Evolutionary conservation across 768 basidiomycete genomes (phyloP).

Genomic region (Goffeauzyma gilvescens): DNA sequence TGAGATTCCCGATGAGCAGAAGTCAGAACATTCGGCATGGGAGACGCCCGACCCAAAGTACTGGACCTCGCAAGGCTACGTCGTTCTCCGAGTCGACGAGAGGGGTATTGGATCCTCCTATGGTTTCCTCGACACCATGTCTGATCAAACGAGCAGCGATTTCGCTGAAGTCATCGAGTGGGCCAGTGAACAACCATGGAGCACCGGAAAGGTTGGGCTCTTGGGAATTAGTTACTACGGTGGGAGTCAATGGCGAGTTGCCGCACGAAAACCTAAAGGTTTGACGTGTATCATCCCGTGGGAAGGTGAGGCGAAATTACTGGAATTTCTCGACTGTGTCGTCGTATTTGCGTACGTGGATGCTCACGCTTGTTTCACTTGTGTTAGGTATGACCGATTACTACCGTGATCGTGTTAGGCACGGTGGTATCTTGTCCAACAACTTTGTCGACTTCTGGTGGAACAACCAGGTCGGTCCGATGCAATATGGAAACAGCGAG

Average conservation of each 20-base stretch:
- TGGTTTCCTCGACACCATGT: slow-evolving; percentile 20
- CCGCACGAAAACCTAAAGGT: slow-evolving; percentile 15
- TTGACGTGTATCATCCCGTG: slow-evolving; percentile 16
- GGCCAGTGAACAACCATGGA: slow-evolving; percentile 21
- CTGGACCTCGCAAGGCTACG: slow-evolving; percentile 22
- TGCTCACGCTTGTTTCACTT: background rate
- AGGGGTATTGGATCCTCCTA: slow-evolving; percentile 17
- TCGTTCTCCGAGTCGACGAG: slow-evolving; percentile 22
- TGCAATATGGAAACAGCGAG: slow-evolving; percentile 14
- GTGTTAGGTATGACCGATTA: slow-evolving; percentile 13
- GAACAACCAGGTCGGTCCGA: slow-evolving; percentile 13
- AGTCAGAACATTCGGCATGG: slow-evolving; percentile 16
- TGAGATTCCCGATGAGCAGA: slow-evolving; percentile 17
- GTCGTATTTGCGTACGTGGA: too few relatives aligned
- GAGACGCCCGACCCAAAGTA: slow-evolving; percentile 19
- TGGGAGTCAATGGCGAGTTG: slow-evolving; percentile 19
- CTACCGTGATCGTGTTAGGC: slow-evolving; percentile 17
- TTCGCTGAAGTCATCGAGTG: slow-evolving; percentile 24
- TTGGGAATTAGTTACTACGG: slow-evolving; percentile 20
- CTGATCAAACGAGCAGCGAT: slow-evolving; percentile 16
- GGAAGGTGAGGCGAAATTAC: slow-evolving; percentile 16
- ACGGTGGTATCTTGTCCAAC: slow-evolving; percentile 17
- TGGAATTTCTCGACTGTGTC: too few relatives aligned
- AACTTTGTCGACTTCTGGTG: slow-evolving; percentile 15
- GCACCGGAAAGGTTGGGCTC: slow-evolving; percentile 19